Evolutionary conservation across 2,329 filamentous ascomycete species (phyloP).

Genomic region (Rhinocladiella similis): DNA sequence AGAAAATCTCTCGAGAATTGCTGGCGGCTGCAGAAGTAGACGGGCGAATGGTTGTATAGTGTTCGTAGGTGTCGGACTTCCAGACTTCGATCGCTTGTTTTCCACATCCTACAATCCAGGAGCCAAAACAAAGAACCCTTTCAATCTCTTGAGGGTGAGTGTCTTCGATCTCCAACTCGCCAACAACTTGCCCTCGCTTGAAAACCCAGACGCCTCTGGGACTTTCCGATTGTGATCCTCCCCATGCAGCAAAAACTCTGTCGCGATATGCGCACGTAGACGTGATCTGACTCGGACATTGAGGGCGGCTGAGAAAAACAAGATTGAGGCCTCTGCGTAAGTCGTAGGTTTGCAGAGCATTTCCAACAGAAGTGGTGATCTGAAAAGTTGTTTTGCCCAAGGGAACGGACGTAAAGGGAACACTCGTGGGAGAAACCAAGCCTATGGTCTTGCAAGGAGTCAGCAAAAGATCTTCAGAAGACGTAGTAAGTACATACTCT

Average conservation of each 20-base stretch:
- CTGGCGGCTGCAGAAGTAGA: conserved; percentile 55
- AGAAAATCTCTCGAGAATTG: conserved; percentile 67
- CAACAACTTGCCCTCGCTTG: conserved; percentile 83
- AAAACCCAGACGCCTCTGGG: conserved; percentile 81
- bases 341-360: conserved; percentile 93
- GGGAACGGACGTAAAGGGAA: conserved; percentile 86
- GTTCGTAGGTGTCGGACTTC: conserved; percentile 79
- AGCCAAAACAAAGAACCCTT: conserved; percentile 79
- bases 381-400: conserved; percentile 95
- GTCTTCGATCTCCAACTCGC: conserved; percentile 67
- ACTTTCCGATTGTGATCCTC: conserved; percentile 55
- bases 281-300: conserved; percentile 82
- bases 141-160: conserved; percentile 66
- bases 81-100: conserved; percentile 80
- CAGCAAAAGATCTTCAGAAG: conserved; percentile 6
- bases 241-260: conserved; percentile 86
- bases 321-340: conserved; percentile 85
- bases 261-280: conserved; percentile 87
- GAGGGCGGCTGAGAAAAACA: conserved; percentile 87
- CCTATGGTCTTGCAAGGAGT: conserved; percentile 71
- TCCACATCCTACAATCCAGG: conserved; percentile 84
- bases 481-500: conserved; percentile 59
- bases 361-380: conserved; percentile 91
- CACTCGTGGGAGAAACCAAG: conserved; percentile 83
- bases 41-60: conserved; percentile 78